phyloP scores from a whole-genome alignment of 2,329 filamentous ascomycete species.

The Xylaria sp. region DNA sequence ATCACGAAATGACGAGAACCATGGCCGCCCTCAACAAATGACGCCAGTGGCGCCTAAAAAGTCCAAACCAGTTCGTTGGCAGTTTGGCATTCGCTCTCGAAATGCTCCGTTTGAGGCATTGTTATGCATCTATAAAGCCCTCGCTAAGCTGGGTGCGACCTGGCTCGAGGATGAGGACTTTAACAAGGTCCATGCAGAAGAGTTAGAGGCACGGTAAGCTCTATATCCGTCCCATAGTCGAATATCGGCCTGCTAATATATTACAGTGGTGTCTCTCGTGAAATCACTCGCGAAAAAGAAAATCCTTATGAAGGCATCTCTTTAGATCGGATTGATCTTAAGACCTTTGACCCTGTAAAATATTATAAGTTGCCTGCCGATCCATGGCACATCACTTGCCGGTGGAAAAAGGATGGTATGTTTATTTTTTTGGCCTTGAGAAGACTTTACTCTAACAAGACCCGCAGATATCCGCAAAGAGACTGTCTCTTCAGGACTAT shows the following conservation, averaged over 20 bases:
- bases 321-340: constrained; percentile 48
- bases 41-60: constrained; percentile 76
- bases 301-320: constrained; percentile 48
- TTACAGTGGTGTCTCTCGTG: constrained; percentile 37
- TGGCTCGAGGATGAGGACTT: constrained; percentile 79
- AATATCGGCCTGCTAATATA: constrained; percentile 17
- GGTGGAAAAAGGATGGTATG: constrained; percentile 86
- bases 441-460: constrained; percentile 50
- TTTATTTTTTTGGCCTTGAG: constrained; percentile 60
- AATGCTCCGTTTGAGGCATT: constrained; percentile 96
- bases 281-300: constrained; percentile 26
- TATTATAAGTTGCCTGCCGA: constrained; percentile 90
- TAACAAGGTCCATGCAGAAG: constrained; percentile 58
- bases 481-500: constrained; percentile 46
- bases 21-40: constrained; percentile 68
- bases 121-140: constrained; percentile 91
- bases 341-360: constrained; percentile 61
- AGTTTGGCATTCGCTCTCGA: constrained; percentile 94
- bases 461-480: constrained; percentile 54
- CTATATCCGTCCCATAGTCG: constrained; percentile 4
- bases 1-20: constrained; percentile 72
- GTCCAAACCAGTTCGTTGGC: constrained; percentile 87
- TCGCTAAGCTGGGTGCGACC: constrained; percentile 86
- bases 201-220: constrained; percentile 55
- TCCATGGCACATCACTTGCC: constrained; percentile 92